Conservation (phyloP, 1,284 basidiomycete species). For the Mrakiaceae sp. region DNA sequence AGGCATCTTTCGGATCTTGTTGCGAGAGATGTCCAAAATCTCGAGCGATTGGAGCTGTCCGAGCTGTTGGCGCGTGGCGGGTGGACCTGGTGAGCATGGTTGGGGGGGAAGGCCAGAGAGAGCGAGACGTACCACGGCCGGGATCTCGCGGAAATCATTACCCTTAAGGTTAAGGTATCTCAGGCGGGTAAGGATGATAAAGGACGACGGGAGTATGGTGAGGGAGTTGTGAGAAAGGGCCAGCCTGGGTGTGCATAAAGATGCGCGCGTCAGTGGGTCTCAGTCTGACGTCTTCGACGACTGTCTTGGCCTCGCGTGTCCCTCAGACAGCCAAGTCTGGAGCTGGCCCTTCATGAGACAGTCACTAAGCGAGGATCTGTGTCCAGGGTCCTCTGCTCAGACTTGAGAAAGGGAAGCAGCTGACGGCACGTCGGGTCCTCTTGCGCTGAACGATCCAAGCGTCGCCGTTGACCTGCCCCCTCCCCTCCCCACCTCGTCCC, state of each 20-base stretch:
- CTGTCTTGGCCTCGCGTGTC: no score
- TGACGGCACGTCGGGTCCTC: neutral
- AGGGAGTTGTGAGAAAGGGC: constrained; percentile 79
- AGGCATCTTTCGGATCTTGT: constrained; percentile 75
- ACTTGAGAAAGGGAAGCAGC: neutral
- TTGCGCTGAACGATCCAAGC: neutral
- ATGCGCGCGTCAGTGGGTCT: neutral
- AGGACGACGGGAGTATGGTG: constrained; percentile 64
- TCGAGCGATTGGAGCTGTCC: constrained; percentile 77
- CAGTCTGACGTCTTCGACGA: neutral
- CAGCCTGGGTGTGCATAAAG: constrained; percentile 44
- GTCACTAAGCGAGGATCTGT: constrained; percentile 3
- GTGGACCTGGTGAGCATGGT: neutral
- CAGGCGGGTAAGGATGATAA: constrained; percentile 61
- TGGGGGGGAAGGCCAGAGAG: neutral
- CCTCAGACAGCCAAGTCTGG: neutral
- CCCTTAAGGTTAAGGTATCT: constrained; percentile 88
- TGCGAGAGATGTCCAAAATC: constrained; percentile 87
- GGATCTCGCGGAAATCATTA: constrained; percentile 74
- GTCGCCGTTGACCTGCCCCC: no score
- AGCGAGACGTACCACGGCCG: constrained; percentile 61
- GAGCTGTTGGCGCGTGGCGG: constrained; percentile 45
- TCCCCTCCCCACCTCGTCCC: no score
- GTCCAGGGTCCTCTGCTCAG: constrained; percentile 11
- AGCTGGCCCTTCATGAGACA: neutral